A percentile compares a stretch with the other conserved stretches of the same genome.
Conservation (phyloP, 306 rosid genomes). For the Betula pendula region DNA sequence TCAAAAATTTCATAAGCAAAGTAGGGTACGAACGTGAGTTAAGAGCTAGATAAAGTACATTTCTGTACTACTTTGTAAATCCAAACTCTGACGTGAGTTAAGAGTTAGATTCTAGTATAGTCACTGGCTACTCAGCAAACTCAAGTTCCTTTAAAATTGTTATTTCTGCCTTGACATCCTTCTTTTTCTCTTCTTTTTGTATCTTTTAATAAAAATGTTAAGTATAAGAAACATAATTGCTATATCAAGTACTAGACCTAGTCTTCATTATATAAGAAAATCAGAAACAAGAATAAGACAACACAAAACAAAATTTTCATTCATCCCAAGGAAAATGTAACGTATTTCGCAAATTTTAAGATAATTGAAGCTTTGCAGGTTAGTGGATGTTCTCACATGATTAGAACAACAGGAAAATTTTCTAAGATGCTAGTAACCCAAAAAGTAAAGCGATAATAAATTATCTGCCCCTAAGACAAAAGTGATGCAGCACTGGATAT, state of each 20-base stretch:
- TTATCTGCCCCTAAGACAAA: neutral
- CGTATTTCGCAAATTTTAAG: neutral
- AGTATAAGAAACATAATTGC: neutral
- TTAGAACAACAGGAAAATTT: neutral
- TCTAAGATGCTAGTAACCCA: neutral
- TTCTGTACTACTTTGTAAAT: neutral
- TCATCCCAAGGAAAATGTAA: neutral
- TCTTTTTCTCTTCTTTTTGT: neutral
- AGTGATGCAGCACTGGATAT: slow-evolving; percentile 12
- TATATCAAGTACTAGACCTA: neutral
- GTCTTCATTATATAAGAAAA: neutral
- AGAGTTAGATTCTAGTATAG: neutral
- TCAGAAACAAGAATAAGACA: too few relatives aligned
- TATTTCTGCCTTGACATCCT: neutral
- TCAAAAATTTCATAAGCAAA: neutral
- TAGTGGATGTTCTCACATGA: neutral
- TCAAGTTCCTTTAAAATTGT: neutral
- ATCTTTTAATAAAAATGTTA: neutral
- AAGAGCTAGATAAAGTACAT: too few relatives aligned
- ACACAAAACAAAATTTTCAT: neutral
- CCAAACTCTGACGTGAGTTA: neutral
- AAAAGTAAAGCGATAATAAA: neutral
- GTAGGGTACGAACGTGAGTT: neutral
- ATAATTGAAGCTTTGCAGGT: neutral
- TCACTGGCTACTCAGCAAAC: neutral